Conservation (phyloP, 768 basidiomycete species). For the Hygrocybe punicea region DNA sequence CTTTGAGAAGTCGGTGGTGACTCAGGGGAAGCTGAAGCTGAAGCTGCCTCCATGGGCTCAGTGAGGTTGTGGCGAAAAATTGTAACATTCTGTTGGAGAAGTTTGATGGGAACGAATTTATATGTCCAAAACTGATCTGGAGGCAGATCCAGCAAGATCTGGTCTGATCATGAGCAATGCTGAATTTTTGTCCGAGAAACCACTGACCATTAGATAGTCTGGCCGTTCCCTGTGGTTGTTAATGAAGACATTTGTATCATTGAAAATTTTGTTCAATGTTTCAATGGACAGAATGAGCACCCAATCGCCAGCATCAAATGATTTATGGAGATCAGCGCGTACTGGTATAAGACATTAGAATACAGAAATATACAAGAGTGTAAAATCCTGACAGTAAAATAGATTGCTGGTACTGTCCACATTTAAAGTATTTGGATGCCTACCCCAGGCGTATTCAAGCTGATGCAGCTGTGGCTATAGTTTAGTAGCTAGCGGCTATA, state of each 20-base stretch:
- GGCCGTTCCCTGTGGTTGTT: background rate
- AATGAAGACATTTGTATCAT: background rate
- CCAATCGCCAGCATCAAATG: background rate
- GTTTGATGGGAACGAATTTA: background rate
- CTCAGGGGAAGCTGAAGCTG: no score
- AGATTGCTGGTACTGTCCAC: background rate
- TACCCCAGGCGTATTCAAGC: no score
- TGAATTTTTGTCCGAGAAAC: background rate
- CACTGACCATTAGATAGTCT: background rate
- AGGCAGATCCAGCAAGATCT: background rate
- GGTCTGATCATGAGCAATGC: background rate
- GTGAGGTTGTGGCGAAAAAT: background rate
- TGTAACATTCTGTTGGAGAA: background rate
- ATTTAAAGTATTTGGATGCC: conserved; percentile 11
- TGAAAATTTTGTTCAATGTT: background rate
- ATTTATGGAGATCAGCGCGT: background rate
- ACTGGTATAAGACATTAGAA: background rate
- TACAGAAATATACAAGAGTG: no score
- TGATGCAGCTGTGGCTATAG: no score
- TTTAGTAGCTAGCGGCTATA: no score
- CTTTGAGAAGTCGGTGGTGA: no score
- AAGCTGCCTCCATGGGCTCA: background rate
- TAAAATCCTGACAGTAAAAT: background rate
- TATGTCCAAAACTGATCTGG: background rate
- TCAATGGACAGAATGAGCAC: background rate